Evolutionary conservation across 495 filamentous ascomycete species (phyloP).

Genomic region (Penicillium argentinense): DNA sequence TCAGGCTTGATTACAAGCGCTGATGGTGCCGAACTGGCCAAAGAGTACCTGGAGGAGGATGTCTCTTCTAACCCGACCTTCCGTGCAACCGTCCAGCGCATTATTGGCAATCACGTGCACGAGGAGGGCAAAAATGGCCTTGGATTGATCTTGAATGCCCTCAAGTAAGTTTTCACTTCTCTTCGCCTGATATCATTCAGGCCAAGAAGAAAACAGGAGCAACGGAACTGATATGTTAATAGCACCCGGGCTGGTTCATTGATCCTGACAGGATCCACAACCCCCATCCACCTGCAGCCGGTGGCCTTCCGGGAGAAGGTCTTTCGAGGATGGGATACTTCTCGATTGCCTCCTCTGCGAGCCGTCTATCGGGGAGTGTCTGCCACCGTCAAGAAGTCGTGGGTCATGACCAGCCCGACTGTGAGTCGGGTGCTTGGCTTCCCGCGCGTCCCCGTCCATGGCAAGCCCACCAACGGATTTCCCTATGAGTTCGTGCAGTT

Average conservation of each 20-base stretch:
- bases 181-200: no score
- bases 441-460: conserved; percentile 59
- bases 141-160: conserved; percentile 48
- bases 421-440: conserved; percentile 60
- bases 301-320: conserved; percentile 59
- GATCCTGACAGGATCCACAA: conserved; percentile 63
- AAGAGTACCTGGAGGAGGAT: conserved; percentile 50
- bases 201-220: no score
- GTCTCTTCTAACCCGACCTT: conserved; percentile 49
- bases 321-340: conserved; percentile 56
- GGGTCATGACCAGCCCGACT: conserved; percentile 59
- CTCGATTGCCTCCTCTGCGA: conserved; percentile 59
- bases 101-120: conserved; percentile 40
- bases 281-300: conserved; percentile 62
- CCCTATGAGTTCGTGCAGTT: conserved; percentile 55
- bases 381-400: conserved; percentile 54
- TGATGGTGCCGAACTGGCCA: conserved; percentile 30
- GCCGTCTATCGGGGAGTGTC: conserved; percentile 55
- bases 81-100: conserved; percentile 42
- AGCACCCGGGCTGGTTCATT: conserved; percentile 71
- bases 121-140: conserved; percentile 52
- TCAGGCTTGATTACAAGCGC: conserved; percentile 27
- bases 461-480: conserved; percentile 56
- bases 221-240: conserved; percentile 13
- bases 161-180: conserved; percentile 52